These are phyloP conservation scores for Aspergillus sp. DNA, from an alignment of 2,329 filamentous ascomycete species.

Conservation along the genomic window DNA sequence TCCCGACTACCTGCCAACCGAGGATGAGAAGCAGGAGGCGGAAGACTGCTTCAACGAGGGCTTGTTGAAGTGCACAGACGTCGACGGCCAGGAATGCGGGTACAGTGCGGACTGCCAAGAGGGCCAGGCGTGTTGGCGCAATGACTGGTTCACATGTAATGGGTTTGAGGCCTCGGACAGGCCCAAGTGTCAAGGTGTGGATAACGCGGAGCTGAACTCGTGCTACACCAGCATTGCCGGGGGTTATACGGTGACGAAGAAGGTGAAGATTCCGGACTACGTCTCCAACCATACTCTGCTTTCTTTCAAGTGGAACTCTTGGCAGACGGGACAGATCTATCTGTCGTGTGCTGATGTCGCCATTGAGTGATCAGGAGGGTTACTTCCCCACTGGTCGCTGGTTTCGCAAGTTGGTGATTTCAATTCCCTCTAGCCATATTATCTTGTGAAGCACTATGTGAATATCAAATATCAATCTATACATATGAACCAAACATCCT, in stretches of 20 bases:
- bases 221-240: constrained; percentile 55
- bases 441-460: neutral
- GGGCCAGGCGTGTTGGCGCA: constrained; percentile 48
- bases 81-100: constrained; percentile 50
- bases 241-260: constrained; percentile 55
- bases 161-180: constrained; percentile 16
- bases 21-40: constrained; percentile 54
- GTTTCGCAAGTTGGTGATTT: too few relatives aligned
- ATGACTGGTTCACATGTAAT: constrained; percentile 57
- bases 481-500: neutral
- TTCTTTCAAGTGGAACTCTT: constrained; percentile 56
- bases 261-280: constrained; percentile 52
- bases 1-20: constrained; percentile 49
- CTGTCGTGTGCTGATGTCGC: constrained; percentile 55
- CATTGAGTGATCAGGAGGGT: constrained; percentile 26
- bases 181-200: constrained; percentile 45
- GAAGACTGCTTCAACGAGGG: constrained; percentile 55
- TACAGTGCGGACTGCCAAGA: constrained; percentile 50
- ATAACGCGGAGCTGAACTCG: constrained; percentile 43
- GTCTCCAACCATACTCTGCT: constrained; percentile 52
- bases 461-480: neutral
- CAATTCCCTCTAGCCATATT: too few relatives aligned
- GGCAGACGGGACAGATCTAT: constrained; percentile 56
- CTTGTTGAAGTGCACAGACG: constrained; percentile 50
- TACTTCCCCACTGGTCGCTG: neutral